Evolutionary conservation across 805 yeast genomes (phyloP).

Genomic region (Metschnikowia proteae): DNA sequence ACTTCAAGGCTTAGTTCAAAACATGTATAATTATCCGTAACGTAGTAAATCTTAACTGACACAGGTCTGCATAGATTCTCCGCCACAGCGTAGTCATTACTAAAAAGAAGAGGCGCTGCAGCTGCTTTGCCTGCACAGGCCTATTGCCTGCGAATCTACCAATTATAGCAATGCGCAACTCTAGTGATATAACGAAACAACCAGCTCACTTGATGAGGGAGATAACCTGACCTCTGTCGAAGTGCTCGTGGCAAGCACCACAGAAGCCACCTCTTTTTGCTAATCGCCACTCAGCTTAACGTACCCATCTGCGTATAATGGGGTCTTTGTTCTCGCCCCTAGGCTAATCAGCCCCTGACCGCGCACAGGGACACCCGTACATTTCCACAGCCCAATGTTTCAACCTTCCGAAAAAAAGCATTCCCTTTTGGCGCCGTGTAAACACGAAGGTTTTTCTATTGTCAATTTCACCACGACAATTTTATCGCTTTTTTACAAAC

Average conservation of each 20-base stretch:
- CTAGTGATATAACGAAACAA: not conserved
- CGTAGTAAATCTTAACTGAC: too few species aligned
- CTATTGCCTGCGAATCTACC: not conserved
- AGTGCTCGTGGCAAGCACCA: not conserved
- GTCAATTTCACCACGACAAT: constrained; percentile 1
- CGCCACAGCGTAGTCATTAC: not conserved
- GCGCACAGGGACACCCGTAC: constrained; percentile 15
- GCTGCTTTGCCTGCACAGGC: not conserved
- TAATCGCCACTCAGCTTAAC: not conserved
- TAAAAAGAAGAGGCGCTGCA: not conserved
- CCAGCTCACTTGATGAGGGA: not conserved
- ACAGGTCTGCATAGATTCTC: not conserved
- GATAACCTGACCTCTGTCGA: not conserved
- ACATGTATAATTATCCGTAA: too few species aligned
- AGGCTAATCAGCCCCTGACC: constrained; percentile 12
- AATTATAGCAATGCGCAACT: constrained; percentile 2
- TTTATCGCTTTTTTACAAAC: constrained; percentile 1
- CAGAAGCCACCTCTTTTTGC: too few species aligned
- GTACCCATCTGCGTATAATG: not conserved
- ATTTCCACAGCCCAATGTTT: constrained; percentile 15
- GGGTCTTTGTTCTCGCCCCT: not conserved
- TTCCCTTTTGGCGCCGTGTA: constrained; percentile 5
- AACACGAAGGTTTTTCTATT: constrained; percentile 7
- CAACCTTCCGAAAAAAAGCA: constrained; percentile 14
- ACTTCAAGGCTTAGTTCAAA: too few species aligned